Evolutionary conservation across 805 yeast genomes (phyloP).

Genomic region (Candida odintsovae): DNA sequence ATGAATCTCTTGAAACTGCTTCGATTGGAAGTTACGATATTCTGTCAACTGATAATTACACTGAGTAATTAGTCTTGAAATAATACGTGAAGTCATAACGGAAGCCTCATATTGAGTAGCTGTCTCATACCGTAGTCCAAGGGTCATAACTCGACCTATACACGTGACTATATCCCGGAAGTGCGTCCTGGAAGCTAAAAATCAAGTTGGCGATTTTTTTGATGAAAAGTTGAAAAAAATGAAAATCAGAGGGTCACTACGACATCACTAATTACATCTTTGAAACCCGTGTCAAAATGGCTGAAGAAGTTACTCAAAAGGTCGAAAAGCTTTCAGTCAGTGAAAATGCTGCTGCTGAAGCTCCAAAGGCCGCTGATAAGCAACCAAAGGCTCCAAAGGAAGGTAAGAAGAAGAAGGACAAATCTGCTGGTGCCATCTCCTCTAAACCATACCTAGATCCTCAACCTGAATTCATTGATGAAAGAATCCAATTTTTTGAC

Average conservation of each 20-base stretch:
- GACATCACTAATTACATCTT: neutral
- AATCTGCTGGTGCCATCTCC: slow-evolving; percentile 28
- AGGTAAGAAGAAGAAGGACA: slow-evolving; percentile 35
- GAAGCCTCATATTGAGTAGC: too few relatives aligned
- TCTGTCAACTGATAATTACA: neutral
- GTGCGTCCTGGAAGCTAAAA: neutral
- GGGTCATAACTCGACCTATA: neutral
- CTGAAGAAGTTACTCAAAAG: slow-evolving; percentile 43
- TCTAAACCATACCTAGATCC: slow-evolving; percentile 53
- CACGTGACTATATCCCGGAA: neutral
- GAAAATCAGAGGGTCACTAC: neutral
- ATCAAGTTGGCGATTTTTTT: neutral
- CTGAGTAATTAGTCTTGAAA: neutral
- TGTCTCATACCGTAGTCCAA: too few relatives aligned
- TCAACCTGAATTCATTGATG: slow-evolving; percentile 77
- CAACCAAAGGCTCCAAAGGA: slow-evolving; percentile 15
- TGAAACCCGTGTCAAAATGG: slow-evolving; percentile 11
- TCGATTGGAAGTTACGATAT: neutral
- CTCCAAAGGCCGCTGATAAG: slow-evolving; percentile 15
- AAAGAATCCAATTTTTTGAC: slow-evolving; percentile 75
- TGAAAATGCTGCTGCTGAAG: slow-evolving; percentile 20
- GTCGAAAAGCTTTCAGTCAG: slow-evolving; percentile 38
- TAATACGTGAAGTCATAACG: neutral
- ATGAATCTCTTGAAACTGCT: neutral
- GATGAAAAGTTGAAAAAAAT: neutral